Percentiles rank a stretch among this genome's conserved stretches.
These are phyloP conservation scores for Paxillus rubicundulus DNA, from an alignment of 768 basidiomycete species.

Conservation along the genomic window DNA sequence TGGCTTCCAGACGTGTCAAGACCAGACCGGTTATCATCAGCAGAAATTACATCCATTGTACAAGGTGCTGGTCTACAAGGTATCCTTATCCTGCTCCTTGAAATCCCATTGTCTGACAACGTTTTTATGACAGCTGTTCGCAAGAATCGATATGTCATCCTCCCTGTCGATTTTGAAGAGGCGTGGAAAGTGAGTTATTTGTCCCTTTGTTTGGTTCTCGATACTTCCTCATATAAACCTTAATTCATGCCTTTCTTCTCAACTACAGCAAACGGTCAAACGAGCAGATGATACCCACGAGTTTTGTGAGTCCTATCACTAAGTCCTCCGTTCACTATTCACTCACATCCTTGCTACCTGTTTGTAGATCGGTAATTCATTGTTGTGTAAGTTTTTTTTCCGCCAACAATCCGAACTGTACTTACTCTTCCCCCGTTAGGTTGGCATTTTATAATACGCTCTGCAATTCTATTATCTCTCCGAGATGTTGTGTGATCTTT, in stretches of 20 bases:
- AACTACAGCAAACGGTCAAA: slow-evolving; percentile 90
- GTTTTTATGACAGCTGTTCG: slow-evolving; percentile 67
- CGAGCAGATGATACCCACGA: slow-evolving; percentile 94
- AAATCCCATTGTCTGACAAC: slow-evolving; percentile 4
- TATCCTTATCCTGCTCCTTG: slow-evolving; percentile 20
- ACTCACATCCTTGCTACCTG: slow-evolving; percentile 1
- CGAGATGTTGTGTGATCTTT: slow-evolving; percentile 8
- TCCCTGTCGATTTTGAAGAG: slow-evolving; percentile 97
- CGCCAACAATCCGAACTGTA: slow-evolving; percentile 16
- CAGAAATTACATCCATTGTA: slow-evolving; percentile 92
- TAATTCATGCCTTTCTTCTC: slow-evolving; percentile 31
- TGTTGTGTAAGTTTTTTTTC: slow-evolving; percentile 38
- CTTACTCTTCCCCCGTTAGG: slow-evolving; percentile 20
- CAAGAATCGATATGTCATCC: slow-evolving; percentile 96
- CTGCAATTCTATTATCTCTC: slow-evolving; percentile 28
- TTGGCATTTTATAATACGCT: slow-evolving; percentile 35
- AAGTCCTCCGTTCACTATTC: background rate
- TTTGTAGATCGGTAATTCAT: slow-evolving; percentile 39
- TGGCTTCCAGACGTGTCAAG: slow-evolving; percentile 79
- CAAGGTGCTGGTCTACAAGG: slow-evolving; percentile 98
- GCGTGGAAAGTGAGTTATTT: slow-evolving; percentile 95
- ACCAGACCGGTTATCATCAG: slow-evolving; percentile 92
- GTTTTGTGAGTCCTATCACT: slow-evolving; percentile 68
- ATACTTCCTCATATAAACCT: slow-evolving; percentile 27
- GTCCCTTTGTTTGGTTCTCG: slow-evolving; percentile 40